Conservation (phyloP, 768 basidiomycete genomes). For the Lentinus brumalis region DNA sequence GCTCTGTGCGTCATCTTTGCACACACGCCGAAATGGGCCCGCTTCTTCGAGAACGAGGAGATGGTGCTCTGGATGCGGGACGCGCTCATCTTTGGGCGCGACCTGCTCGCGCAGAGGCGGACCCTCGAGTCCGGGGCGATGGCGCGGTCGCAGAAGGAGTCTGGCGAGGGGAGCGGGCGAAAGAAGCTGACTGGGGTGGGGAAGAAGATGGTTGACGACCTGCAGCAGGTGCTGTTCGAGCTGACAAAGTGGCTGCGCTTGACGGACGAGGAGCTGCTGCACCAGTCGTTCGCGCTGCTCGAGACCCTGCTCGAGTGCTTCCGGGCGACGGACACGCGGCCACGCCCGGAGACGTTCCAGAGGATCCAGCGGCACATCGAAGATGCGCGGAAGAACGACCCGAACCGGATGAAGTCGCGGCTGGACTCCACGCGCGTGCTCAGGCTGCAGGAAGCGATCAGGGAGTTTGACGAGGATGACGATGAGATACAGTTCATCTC, state of each 20-base stretch:
- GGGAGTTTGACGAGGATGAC: conserved; percentile 62
- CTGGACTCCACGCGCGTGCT: conserved; percentile 60
- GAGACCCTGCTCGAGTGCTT: conserved; percentile 80
- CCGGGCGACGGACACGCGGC: conserved; percentile 57
- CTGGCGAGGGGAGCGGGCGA: background rate
- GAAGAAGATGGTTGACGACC: conserved; percentile 71
- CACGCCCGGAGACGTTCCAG: conserved; percentile 54
- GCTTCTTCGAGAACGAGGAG: conserved; percentile 72
- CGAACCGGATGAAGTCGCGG: conserved; percentile 50
- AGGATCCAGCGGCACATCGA: conserved; percentile 70
- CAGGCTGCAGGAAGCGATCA: conserved; percentile 66
- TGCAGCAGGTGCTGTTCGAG: conserved; percentile 80
- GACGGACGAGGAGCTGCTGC: conserved; percentile 88
- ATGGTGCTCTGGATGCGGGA: conserved; percentile 99
- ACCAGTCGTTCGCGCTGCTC: conserved; percentile 85
- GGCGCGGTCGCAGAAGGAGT: conserved; percentile 33
- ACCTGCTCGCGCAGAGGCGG: conserved; percentile 79
- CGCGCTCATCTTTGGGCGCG: conserved; percentile 89
- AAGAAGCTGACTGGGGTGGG: conserved; percentile 60
- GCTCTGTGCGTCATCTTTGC: conserved; percentile 85
- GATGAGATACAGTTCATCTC: conserved; percentile 60
- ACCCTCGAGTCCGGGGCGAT: conserved; percentile 74
- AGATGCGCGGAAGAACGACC: conserved; percentile 53
- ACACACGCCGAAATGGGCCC: conserved; percentile 81
- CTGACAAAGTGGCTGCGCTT: conserved; percentile 87